Conservation (phyloP, 2,329 filamentous ascomycete species). For the Venturia carpophila region DNA sequence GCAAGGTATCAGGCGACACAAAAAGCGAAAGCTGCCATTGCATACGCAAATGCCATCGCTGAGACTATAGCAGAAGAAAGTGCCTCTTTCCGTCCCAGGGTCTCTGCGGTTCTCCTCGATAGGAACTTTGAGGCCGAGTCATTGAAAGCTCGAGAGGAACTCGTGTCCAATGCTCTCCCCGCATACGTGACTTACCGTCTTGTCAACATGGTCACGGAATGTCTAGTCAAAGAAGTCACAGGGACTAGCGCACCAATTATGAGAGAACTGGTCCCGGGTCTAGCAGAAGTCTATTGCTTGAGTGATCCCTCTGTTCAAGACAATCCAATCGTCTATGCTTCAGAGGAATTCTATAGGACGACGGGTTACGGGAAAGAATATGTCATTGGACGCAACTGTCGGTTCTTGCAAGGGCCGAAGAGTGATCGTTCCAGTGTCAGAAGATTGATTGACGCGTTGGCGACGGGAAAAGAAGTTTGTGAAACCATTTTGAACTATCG, state of each 20-base stretch:
- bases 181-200: constrained; percentile 36
- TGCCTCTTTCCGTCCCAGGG: neutral
- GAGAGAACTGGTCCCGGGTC: constrained; percentile 33
- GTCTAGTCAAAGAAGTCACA: constrained; percentile 38
- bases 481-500: constrained; percentile 39
- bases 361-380: constrained; percentile 38
- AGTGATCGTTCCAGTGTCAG: constrained; percentile 29
- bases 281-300: constrained; percentile 41
- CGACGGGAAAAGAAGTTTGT: constrained; percentile 34
- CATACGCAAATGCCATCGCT: constrained; percentile 39
- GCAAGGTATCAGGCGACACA: constrained; percentile 34
- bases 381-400: constrained; percentile 38
- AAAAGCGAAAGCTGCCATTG: constrained; percentile 37
- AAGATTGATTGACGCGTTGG: constrained; percentile 31
- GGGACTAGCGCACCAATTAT: constrained; percentile 35
- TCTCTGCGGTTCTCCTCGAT: constrained; percentile 31
- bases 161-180: constrained; percentile 37
- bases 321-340: constrained; percentile 41
- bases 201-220: constrained; percentile 35
- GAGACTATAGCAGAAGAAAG: constrained; percentile 1
- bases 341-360: constrained; percentile 39
- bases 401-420: constrained; percentile 38
- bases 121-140: constrained; percentile 31
- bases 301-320: constrained; percentile 37
- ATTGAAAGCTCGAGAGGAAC: constrained; percentile 27